Conservation (phyloP, 441 rosid species). For the Eruca vesicaria region DNA sequence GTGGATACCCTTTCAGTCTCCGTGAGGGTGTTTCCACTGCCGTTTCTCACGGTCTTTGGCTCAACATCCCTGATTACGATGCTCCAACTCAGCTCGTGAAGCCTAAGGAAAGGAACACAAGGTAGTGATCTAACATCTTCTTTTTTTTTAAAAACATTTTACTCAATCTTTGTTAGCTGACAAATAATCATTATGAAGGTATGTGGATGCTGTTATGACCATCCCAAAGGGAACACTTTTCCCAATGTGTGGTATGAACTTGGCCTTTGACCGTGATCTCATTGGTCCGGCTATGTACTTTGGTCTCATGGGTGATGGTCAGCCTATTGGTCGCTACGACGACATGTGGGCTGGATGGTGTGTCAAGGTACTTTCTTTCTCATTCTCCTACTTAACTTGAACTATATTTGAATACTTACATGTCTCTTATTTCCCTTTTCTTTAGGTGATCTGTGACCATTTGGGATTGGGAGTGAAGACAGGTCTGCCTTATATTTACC, state of each 20-base stretch:
- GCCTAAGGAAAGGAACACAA: constrained; percentile 82
- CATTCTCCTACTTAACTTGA: neutral
- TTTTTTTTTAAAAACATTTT: neutral
- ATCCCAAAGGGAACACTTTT: constrained; percentile 88
- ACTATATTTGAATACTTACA: neutral
- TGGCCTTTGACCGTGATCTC: constrained; percentile 82
- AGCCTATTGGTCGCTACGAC: constrained; percentile 89
- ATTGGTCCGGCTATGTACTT: constrained; percentile 95
- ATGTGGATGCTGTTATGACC: constrained; percentile 88
- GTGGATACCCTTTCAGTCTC: constrained; percentile 90
- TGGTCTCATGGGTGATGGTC: constrained; percentile 97
- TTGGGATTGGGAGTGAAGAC: constrained; percentile 89
- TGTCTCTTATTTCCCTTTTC: neutral
- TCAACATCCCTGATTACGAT: constrained; percentile 95
- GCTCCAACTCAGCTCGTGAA: constrained; percentile 94
- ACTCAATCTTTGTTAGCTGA: neutral
- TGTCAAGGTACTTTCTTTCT: constrained; percentile 48
- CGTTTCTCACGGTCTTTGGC: constrained; percentile 93
- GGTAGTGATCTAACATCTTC: constrained; percentile 34
- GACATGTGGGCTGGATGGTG: constrained; percentile 99
- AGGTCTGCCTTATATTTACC: constrained; percentile 89
- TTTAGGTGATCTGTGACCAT: constrained; percentile 84
- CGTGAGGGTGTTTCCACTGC: constrained; percentile 82
- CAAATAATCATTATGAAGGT: constrained; percentile 40
- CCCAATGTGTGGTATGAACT: constrained; percentile 98